phyloP scores from a whole-genome alignment of 495 filamentous ascomycete genomes.

The Trichocladium uniseriatum region DNA sequence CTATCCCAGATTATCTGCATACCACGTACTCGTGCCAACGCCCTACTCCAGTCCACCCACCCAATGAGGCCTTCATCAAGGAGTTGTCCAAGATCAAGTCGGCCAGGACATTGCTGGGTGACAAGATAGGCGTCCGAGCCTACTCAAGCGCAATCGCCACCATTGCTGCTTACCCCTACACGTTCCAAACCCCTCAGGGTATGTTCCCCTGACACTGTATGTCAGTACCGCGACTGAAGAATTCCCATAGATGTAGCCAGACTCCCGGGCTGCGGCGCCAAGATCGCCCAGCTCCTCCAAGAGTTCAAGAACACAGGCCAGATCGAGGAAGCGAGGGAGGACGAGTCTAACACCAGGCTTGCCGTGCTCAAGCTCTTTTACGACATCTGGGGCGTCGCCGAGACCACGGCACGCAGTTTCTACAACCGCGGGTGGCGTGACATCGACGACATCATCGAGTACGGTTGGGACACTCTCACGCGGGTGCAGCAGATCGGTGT shows the following conservation, averaged over 20 bases:
- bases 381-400: conserved; percentile 84
- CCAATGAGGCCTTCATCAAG: conserved; percentile 68
- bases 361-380: conserved; percentile 59
- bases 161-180: conserved; percentile 68
- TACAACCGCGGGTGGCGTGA: conserved; percentile 68
- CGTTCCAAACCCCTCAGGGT: conserved; percentile 30
- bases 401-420: conserved; percentile 72
- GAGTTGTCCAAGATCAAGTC: conserved; percentile 66
- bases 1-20: conserved; percentile 62
- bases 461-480: conserved; percentile 65
- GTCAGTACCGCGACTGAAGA: neutral
- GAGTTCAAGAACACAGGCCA: conserved; percentile 57
- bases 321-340: conserved; percentile 52
- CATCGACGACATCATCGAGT: conserved; percentile 71
- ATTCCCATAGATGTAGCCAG: conserved; percentile 51
- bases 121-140: conserved; percentile 74
- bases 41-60: conserved; percentile 55
- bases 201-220: neutral
- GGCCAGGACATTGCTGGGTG: conserved; percentile 57
- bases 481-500: conserved; percentile 87
- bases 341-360: conserved; percentile 56
- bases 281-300: conserved; percentile 68
- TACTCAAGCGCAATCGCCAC: conserved; percentile 82
- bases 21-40: conserved; percentile 76
- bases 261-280: conserved; percentile 73